Base-by-base conservation (phyloP, 2,329 filamentous ascomycete species). In the Harringtonia lauricola region DNA sequence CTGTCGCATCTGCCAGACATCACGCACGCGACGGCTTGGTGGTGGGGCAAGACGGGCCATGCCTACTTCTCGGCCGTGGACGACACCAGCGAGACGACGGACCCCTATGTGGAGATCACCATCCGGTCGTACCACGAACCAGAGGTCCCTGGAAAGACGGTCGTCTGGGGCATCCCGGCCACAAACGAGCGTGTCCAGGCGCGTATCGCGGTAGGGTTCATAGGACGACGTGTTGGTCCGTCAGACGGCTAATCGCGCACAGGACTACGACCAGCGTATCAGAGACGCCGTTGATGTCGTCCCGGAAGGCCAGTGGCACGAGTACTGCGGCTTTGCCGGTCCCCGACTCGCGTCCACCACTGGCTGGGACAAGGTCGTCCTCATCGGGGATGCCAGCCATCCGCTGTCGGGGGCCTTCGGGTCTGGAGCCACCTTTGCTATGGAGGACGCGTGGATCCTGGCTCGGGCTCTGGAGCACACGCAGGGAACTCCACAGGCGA, bases 401-500 rank as follows among this genome's bases (percentile, higher is more conserved):
- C 31, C 40, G 3, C 31, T 42, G 10, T 42, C 40, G 4, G 33
- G 40, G 7, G 40, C 40, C 14, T 42, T 42, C 30, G 40, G 33
- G 5, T 42, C 40, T 15, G 40, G 40, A n/a, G 40, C 40, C 13
- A 35, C 40, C 4, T 42, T 36, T 36, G 40, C 40, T 22, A 36
- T 42, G 33, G 40, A 42, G 17, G 40, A 42, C 17, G 40, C 18
- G 14, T 42, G 40, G 33, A 26, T 42, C 24, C 40, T 42, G 7
- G 40, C 40, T 3, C 40, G 40, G 4, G 31, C 40, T 18, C 40
- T 42, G 18, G 31, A 42, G 33, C 17, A 19, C 22, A 28, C 33
- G 14, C 40, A 19, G 15, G 6, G 18, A n/a, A 26, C 21, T 2
- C 15, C n/a, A n/a, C 13, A 4, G 3, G n/a, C 18, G 1, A 12